Base-by-base conservation (phyloP, 345 rosid species). In the Populus alba region DNA sequence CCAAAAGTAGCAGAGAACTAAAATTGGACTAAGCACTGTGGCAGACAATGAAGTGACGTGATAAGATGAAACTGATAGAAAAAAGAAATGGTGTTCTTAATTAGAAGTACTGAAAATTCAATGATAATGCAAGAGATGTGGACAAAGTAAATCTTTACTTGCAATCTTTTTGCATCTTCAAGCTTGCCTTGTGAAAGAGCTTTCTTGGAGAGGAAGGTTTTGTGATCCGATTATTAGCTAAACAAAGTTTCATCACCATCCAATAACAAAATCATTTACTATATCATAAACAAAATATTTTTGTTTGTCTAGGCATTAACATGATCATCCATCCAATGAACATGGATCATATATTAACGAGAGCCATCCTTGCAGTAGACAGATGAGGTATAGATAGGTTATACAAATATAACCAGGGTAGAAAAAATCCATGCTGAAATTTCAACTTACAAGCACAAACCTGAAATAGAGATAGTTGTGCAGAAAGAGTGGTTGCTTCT, bases 401-500 rank as follows among this genome's bases (percentile, higher is more conserved):
- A 8, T 43, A 65, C 35, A 41, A 39, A 3, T 74, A 41, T 25
- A 41, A 63, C n/a, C 8, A 17, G 4, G 66, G 35, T 33, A 4
- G 35, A 33, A 17, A 41, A 17, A 27, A 20, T 29, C 33, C 41
- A 33, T 31, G 27, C 27, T 18, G 29, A 55, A 35, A 15, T n/a
- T 22, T 11, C 37, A 16, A 37, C 59, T 25, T 8, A 35, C 29
- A 45, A 63, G 22, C 6, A 49, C 62, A 71, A 71, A 91, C 97
- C 97, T 92, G 98, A 81, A 90, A 92, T 47, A 94, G 82, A 35
- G 97, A 88, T 39, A 94, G 86, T 76, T 92, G 95, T 10, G 97
- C 97, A 75, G 97, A 91, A 49, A 92, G 92, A 66, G 97, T 91
- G 70, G 98, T 92, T 61, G 97, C 97, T 89, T 94, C 97, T 22